Evolutionary conservation across 352 stramenopile species (phyloP), one percentile per base, ranked within the genome.

Genomic region (Phytophthora tentaculata): DNA sequence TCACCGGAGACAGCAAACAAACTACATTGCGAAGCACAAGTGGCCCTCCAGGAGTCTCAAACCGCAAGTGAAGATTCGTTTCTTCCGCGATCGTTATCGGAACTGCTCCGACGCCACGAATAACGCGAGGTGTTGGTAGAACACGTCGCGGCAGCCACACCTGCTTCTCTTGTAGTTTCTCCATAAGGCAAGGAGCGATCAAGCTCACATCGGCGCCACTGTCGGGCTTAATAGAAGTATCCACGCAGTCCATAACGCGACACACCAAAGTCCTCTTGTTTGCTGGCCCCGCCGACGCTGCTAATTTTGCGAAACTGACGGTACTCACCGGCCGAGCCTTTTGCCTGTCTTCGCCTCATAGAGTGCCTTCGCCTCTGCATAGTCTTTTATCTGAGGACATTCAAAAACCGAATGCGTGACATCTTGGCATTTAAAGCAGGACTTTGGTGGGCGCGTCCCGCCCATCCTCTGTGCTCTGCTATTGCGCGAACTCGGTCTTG

Each of bases 171-270:
- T n/a, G n/a, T n/a, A n/a, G n/a, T n/a, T n/a, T n/a, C n/a, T n/a
- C n/a, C n/a, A n/a, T n/a, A n/a, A n/a, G n/a, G n/a, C n/a, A n/a
- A n/a, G n/a, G 52, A 8, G 52, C 52, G 14, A 58, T 29, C 0
- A 49, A 19, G 20, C 32, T 17, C 12, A 48, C 52, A 20, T 49
- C 52, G 5, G 29, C 52, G 3, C 32, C 52, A 48, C 22, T 49
- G 5, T 49, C 52, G 0, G 32, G 52, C 14, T 58, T 58, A 16
- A 35, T 49, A 4, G 19, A 23, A 2, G 52, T 58, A 2, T 49
- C 52, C n/a, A 58, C 52, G 13, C 32, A 48, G 19, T 45, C 52
- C 52, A 58, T 49, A 2, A 58, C 52, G 35, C 52, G 32, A 35
- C 52, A 58, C 1, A 16, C 32, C 2, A 58, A 16, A 0, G 16